Evolutionary conservation across 345 rosid genomes (phyloP).

Genomic region (Draba incana): DNA sequence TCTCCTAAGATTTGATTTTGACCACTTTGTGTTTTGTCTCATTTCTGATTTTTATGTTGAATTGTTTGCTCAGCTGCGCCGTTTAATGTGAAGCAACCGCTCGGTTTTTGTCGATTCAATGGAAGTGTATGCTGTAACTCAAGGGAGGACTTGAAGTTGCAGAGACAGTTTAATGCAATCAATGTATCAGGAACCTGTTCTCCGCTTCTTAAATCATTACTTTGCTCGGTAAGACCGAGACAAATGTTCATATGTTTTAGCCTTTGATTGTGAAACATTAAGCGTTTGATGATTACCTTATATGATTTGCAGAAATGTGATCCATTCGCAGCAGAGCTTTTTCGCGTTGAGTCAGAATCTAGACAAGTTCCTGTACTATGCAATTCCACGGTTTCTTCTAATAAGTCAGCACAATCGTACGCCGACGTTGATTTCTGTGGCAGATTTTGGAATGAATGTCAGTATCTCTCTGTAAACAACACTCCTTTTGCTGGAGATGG

Average conservation of each 20-base stretch:
- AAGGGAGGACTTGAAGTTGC: constrained; percentile 24
- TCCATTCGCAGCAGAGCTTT: constrained; percentile 44
- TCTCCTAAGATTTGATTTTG: not conserved
- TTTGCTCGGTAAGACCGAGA: constrained; percentile 31
- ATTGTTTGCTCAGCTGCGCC: constrained; percentile 39
- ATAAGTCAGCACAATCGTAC: constrained; percentile 24
- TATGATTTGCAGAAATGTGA: constrained; percentile 39
- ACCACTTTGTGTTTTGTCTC: not conserved
- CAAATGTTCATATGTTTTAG: not conserved
- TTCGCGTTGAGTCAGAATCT: constrained; percentile 33
- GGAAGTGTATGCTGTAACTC: constrained; percentile 41
- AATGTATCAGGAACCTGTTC: constrained; percentile 36
- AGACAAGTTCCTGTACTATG: constrained; percentile 44
- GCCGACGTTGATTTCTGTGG: constrained; percentile 38
- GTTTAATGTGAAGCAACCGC: constrained; percentile 21
- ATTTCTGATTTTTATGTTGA: constrained; percentile 10
- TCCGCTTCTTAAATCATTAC: constrained; percentile 36
- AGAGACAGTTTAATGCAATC: constrained; percentile 28
- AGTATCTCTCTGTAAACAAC: constrained; percentile 40
- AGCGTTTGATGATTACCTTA: not conserved
- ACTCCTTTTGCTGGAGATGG: constrained; percentile 43
- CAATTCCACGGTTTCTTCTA: constrained; percentile 35
- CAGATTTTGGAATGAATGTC: constrained; percentile 45
- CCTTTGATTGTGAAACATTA: constrained; percentile 1
- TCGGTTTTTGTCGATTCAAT: constrained; percentile 34